phyloP scores from a whole-genome alignment of 73 alveolate genomes.

The Paramecium sonneborni region DNA sequence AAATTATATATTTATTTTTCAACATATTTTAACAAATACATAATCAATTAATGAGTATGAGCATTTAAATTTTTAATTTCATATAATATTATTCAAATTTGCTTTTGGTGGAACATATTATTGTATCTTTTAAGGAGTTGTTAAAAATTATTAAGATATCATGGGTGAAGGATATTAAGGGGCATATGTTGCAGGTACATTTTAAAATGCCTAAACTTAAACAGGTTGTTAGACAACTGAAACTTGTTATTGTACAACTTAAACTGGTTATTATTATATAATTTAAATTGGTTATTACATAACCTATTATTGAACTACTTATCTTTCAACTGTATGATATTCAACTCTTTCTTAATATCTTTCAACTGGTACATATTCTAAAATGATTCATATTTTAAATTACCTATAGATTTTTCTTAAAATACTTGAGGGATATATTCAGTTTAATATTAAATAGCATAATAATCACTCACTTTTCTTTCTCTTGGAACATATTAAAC shows the following conservation, averaged over 20 bases:
- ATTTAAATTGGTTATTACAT: background rate
- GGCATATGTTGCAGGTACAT: background rate
- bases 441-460: conserved; percentile 63
- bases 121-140: background rate
- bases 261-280: background rate
- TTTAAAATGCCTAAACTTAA: background rate
- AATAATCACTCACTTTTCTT: conserved; percentile 59
- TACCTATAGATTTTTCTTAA: conserved; percentile 57
- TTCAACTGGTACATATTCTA: conserved; percentile 48
- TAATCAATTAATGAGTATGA: no score
- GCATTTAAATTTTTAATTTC: background rate
- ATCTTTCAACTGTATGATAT: conserved; percentile 50
- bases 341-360: conserved; percentile 54
- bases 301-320: conserved; percentile 12
- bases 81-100: background rate
- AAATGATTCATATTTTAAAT: background rate
- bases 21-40: no score
- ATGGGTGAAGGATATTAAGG: background rate
- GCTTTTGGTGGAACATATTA: background rate
- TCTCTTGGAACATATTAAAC: conserved; percentile 67
- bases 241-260: background rate
- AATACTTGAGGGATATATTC: conserved; percentile 64
- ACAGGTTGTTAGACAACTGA: background rate
- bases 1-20: background rate
- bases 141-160: background rate